Evolutionary conservation across 805 yeast genomes (phyloP).

Genomic region (Myxozyma mucilagina): DNA sequence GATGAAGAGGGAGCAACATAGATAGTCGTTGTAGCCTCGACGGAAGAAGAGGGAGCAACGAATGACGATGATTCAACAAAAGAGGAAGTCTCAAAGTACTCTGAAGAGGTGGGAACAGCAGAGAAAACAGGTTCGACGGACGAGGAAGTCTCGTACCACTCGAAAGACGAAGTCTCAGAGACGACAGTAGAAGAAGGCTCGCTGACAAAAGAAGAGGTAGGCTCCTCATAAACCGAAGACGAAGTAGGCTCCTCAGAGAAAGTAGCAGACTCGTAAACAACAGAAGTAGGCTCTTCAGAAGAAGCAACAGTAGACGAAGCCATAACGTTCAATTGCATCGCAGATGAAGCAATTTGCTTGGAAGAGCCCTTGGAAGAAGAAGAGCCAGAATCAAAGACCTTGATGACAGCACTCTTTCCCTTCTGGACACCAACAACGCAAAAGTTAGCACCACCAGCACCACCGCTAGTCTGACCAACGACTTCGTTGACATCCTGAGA

Average conservation of each 20-base stretch:
- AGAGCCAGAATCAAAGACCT: conserved; percentile 51
- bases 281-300: neutral
- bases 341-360: neutral
- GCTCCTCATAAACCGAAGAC: neutral
- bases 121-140: neutral
- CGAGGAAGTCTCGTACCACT: neutral
- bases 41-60: neutral
- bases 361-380: conserved; percentile 4
- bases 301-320: neutral
- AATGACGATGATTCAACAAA: neutral
- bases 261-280: neutral
- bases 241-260: neutral
- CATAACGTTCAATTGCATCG: neutral
- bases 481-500: conserved; percentile 59
- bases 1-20: conserved; percentile 21
- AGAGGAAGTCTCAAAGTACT: conserved; percentile 3
- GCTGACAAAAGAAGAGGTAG: too few relatives aligned
- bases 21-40: conserved; percentile 26
- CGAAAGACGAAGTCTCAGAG: neutral
- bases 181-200: too few relatives aligned
- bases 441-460: conserved; percentile 71
- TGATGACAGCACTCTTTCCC: conserved; percentile 66
- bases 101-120: conserved; percentile 4
- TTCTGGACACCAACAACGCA: conserved; percentile 79
- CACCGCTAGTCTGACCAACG: conserved; percentile 46